phyloP scores from a whole-genome alignment of 306 rosid species.

The Prunus kanzakura region DNA sequence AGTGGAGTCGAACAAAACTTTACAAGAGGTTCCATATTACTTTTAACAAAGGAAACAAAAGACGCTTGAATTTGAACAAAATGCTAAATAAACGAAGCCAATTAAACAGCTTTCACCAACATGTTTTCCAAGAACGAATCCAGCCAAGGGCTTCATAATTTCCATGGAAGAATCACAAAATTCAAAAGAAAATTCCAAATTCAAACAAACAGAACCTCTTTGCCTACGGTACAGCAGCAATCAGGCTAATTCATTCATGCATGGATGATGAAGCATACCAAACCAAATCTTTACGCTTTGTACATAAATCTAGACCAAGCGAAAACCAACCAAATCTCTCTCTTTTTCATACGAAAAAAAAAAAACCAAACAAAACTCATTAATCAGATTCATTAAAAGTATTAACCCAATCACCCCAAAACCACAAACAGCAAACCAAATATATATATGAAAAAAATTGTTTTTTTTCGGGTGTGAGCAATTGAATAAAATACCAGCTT shows the following conservation, averaged over 20 bases:
- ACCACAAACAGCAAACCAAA: not conserved
- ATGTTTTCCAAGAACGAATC: not conserved
- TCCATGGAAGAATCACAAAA: not conserved
- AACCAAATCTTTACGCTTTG: not conserved
- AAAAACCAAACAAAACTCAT: constrained; percentile 15
- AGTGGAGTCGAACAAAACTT: not conserved
- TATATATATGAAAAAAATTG: not conserved
- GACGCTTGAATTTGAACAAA: not conserved
- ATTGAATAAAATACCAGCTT: constrained; percentile 40
- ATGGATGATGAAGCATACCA: not conserved
- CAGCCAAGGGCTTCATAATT: not conserved
- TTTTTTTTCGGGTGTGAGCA: too few species aligned
- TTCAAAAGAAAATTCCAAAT: not conserved
- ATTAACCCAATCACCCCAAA: not conserved
- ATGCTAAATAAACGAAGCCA: not conserved
- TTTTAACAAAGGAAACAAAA: not conserved
- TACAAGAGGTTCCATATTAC: not conserved
- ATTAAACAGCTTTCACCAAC: not conserved
- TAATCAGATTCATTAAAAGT: constrained; percentile 11
- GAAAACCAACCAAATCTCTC: too few species aligned
- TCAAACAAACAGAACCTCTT: not conserved
- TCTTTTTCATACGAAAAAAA: not conserved
- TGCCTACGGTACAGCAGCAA: not conserved
- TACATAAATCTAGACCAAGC: not conserved
- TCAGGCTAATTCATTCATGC: not conserved